Evolutionary conservation across 345 rosid species (phyloP), one percentile per base, ranked within the genome.

Genomic region (Hypericum androsaemum): DNA sequence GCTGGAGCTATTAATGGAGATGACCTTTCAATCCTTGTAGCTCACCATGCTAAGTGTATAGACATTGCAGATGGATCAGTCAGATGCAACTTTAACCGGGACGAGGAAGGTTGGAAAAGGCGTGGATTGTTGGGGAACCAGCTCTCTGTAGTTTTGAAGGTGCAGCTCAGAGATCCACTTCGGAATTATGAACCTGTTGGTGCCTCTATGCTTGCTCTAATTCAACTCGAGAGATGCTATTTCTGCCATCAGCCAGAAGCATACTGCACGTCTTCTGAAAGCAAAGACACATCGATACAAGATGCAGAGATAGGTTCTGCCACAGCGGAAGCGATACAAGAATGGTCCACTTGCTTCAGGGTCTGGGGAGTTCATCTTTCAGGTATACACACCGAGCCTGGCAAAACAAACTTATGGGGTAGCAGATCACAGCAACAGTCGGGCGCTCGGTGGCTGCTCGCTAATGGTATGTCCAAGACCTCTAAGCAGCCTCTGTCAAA

Each of bases 151-250:
- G 80, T 76, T 47, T 16, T 79, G 47, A 76, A 35, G 77, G 69
- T 83, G 58, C 71, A 75, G 67, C 88, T 83, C 57, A 73, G 89
- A 60, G 92, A 87, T 56, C 89, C 87, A 44, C 65, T 64, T 12
- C 75, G 69, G 64, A 68, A 73, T 68, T 76, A 74, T 54, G 92
- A 83, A 58, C 76, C 92, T 36, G 84, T 83, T 52, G 92, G 89
- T 44, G 77, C 78, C 22, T 77, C 86, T 49, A 86, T 86, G 88
- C 80, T 86, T 62, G 83, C 79, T 52, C 58, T 83, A 47, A 52
- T 86, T 49, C 84, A 79, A 64, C 73, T 79, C 40, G 82, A 79
- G 72, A 79, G 81, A 56, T 41, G 54, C 38, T n/a, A 58, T 57
- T 64, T 52, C 48, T 47, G 66, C 53, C 47, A 40, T 16, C 50